These are phyloP conservation scores for Ceratocystis cubensis DNA, from an alignment of 2,329 filamentous ascomycete species.

Conservation along the genomic window DNA sequence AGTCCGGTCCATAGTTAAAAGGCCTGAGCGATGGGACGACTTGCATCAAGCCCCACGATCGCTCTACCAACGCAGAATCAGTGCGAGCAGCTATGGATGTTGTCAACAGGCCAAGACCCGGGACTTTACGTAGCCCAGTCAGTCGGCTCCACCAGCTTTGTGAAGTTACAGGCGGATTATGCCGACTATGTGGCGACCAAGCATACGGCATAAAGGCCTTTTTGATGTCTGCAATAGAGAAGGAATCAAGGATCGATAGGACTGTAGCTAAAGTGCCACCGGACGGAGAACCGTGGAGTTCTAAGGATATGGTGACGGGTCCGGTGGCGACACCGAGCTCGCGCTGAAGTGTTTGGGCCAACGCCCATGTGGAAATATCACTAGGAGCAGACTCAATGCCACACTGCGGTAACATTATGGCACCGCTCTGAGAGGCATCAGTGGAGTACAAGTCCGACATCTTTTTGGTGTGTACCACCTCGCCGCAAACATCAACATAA, in stretches of 20 bases:
- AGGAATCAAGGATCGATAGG: constrained; percentile 45
- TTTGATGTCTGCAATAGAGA: constrained; percentile 36
- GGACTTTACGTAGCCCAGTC: constrained; percentile 38
- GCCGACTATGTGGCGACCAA: constrained; percentile 43
- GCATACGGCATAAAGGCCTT: constrained; percentile 40
- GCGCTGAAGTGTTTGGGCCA: constrained; percentile 40
- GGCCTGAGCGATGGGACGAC: constrained; percentile 33
- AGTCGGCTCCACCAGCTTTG: constrained; percentile 35
- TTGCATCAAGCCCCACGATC: constrained; percentile 50
- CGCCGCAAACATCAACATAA: constrained; percentile 52
- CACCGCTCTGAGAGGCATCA: constrained; percentile 40
- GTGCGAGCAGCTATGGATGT: constrained; percentile 39
- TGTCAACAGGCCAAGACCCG: constrained; percentile 43
- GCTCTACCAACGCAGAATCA: constrained; percentile 44
- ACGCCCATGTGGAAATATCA: constrained; percentile 44
- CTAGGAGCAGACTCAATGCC: constrained; percentile 51
- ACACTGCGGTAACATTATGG: constrained; percentile 48
- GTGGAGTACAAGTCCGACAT: constrained; percentile 50
- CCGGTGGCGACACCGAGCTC: constrained; percentile 37
- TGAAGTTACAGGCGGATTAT: constrained; percentile 25
- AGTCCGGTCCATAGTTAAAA: constrained; percentile 48
- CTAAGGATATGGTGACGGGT: constrained; percentile 42
- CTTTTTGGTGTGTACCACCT: constrained; percentile 42
- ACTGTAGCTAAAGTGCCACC: constrained; percentile 59
- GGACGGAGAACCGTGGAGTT: constrained; percentile 39